Percentiles rank a stretch among this genome's conserved stretches.
phyloP scores from a whole-genome alignment of 2,329 filamentous ascomycete species.

The Pestalotiopsis sp. region DNA sequence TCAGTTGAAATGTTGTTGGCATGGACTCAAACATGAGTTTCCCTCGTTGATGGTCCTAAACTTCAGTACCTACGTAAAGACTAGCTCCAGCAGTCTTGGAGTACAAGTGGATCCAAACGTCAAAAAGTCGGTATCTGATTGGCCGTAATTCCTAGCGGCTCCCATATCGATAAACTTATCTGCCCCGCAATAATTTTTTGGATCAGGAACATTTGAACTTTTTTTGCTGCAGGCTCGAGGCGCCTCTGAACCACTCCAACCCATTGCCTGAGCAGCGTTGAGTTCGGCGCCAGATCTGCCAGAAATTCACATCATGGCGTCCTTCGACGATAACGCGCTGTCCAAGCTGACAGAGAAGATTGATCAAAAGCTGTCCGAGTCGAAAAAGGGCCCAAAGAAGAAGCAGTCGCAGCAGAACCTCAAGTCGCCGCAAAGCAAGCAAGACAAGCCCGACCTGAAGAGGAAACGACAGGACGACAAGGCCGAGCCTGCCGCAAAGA shows the following conservation, averaged over 20 bases:
- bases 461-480: conserved; percentile 32
- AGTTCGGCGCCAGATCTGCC: neutral
- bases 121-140: neutral
- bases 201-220: neutral
- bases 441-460: conserved; percentile 24
- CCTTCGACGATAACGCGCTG: conserved; percentile 54
- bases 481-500: conserved; percentile 21
- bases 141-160: neutral
- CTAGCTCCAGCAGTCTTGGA: conserved; percentile 11
- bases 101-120: neutral
- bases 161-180: neutral
- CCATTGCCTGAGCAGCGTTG: neutral
- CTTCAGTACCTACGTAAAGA: neutral
- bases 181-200: conserved; percentile 14
- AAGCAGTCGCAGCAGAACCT: conserved; percentile 34
- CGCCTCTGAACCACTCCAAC: neutral
- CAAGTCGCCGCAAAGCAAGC: conserved; percentile 24
- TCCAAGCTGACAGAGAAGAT: conserved; percentile 59
- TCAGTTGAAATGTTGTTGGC: neutral
- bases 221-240: neutral
- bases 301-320: conserved; percentile 26
- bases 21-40: neutral
- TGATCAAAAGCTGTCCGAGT: conserved; percentile 51
- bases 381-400: conserved; percentile 34
- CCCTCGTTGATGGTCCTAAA: neutral